These are phyloP conservation scores for Globisporangium paddicum DNA, from an alignment of 352 stramenopile genomes.

Conservation along the genomic window DNA sequence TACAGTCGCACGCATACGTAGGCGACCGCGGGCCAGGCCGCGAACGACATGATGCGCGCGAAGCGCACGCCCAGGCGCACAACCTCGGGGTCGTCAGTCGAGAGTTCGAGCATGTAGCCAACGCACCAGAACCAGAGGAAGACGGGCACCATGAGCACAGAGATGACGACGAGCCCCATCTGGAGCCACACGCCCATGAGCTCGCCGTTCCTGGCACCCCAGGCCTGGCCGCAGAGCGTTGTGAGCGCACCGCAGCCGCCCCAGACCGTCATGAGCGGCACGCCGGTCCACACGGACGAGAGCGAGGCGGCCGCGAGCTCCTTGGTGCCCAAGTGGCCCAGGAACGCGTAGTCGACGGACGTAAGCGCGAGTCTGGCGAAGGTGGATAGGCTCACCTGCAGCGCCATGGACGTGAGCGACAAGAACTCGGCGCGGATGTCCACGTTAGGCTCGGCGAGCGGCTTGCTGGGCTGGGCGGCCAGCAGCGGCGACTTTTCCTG, in stretches of 20 bases:
- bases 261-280: conserved; percentile 65
- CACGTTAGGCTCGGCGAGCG: conserved; percentile 29
- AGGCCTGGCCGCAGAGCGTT: conserved; percentile 74
- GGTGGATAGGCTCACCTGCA: conserved; percentile 74
- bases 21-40: conserved; percentile 61
- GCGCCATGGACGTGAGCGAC: conserved; percentile 60
- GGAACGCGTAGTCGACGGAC: conserved; percentile 74
- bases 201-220: conserved; percentile 61
- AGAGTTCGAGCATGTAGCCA: conserved; percentile 19
- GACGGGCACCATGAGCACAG: conserved; percentile 41
- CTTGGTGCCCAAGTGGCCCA: conserved; percentile 63
- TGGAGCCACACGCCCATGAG: conserved; percentile 71
- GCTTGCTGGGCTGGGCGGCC: neutral
- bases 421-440: conserved; percentile 55
- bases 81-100: conserved; percentile 57
- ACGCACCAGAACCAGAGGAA: conserved; percentile 62
- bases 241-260: conserved; percentile 53
- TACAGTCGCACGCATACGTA: conserved; percentile 55
- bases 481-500: conserved; percentile 12
- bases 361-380: conserved; percentile 73
- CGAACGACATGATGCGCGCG: conserved; percentile 68
- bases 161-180: conserved; percentile 49
- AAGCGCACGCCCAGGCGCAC: conserved; percentile 59
- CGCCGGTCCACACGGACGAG: conserved; percentile 65
- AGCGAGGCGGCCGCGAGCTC: conserved; percentile 71